Conservation (phyloP, 208 protist species). For the Trypanosoma boissoni region DNA sequence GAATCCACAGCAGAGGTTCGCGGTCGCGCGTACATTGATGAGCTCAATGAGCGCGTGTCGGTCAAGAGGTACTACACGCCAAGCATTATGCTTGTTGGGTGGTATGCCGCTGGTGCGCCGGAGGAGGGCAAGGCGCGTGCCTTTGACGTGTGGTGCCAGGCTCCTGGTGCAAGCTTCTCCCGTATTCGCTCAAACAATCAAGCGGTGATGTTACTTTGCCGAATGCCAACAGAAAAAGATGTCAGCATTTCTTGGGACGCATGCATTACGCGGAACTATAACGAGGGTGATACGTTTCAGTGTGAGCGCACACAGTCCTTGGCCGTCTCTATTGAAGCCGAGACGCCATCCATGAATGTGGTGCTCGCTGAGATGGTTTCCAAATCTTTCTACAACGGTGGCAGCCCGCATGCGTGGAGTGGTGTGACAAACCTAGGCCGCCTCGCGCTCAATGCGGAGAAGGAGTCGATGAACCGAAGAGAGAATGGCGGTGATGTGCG, state of each 20-base stretch:
- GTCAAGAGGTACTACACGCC: conserved; percentile 51
- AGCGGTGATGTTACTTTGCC: conserved; percentile 21
- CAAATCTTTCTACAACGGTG: conserved; percentile 50
- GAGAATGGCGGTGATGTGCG: conserved; percentile 9
- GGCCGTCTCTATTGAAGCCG: conserved; percentile 24
- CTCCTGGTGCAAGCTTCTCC: conserved; percentile 39
- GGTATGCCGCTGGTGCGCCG: conserved; percentile 61
- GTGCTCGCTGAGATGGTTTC: conserved; percentile 55
- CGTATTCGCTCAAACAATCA: conserved; percentile 32
- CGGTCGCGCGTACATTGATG: conserved; percentile 31
- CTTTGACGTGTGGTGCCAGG: conserved; percentile 58
- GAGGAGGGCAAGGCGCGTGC: conserved; percentile 23
- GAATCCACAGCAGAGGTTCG: conserved; percentile 19
- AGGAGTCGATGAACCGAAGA: conserved; percentile 4
- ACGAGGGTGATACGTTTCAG: not conserved
- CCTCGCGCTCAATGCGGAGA: conserved; percentile 42
- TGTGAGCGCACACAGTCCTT: conserved; percentile 9
- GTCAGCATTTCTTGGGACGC: conserved; percentile 31
- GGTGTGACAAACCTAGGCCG: conserved; percentile 69
- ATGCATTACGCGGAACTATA: conserved; percentile 13
- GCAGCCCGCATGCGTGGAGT: conserved; percentile 35
- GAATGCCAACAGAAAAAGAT: conserved; percentile 37
- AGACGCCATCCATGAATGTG: conserved; percentile 53
- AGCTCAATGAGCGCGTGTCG: conserved; percentile 34
- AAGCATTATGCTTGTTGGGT: conserved; percentile 53